A percentile compares a stretch with the other conserved stretches of the same genome.
These are phyloP conservation scores for Arabis alpina DNA, from an alignment of 345 rosid genomes.

Conservation along the genomic window DNA sequence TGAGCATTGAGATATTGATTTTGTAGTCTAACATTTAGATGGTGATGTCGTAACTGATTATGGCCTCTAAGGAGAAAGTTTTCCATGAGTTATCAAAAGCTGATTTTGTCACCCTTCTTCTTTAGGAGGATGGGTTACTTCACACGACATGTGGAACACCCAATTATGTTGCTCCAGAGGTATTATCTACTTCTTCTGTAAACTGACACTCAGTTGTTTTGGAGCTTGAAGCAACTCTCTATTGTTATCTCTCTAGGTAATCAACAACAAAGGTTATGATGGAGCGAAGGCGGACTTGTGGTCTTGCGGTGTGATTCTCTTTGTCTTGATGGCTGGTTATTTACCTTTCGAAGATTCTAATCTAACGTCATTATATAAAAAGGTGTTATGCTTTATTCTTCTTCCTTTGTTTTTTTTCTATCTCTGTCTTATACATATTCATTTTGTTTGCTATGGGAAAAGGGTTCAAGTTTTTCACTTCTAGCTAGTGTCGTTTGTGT, in stretches of 20 bases:
- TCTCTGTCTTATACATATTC: not conserved
- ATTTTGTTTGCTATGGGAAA: conserved; percentile 1
- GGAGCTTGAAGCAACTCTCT: conserved; percentile 4
- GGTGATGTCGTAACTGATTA: conserved; percentile 5
- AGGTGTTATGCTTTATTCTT: conserved; percentile 50
- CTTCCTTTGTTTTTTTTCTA: not conserved
- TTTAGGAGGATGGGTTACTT: conserved; percentile 95
- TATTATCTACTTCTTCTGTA: conserved; percentile 42
- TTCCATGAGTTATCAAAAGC: conserved; percentile 7
- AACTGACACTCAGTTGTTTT: not conserved
- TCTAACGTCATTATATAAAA: conserved; percentile 75
- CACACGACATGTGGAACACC: conserved; percentile 99
- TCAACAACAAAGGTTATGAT: conserved; percentile 95
- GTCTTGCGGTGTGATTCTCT: conserved; percentile 99
- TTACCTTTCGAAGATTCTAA: conserved; percentile 95
- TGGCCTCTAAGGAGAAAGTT: conserved; percentile 9
- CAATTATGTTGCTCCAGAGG: conserved; percentile 99
- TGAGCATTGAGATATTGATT: conserved; percentile 42
- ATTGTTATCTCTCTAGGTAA: conserved; percentile 58
- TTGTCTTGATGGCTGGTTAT: conserved; percentile 96
- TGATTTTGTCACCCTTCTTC: conserved; percentile 30
- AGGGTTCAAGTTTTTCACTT: conserved; percentile 9
- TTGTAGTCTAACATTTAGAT: not conserved
- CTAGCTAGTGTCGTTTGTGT: not conserved
- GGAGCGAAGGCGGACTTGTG: conserved; percentile 97